phyloP scores from a whole-genome alignment of 257 asterid genomes.

The Leonotis leonurus region DNA sequence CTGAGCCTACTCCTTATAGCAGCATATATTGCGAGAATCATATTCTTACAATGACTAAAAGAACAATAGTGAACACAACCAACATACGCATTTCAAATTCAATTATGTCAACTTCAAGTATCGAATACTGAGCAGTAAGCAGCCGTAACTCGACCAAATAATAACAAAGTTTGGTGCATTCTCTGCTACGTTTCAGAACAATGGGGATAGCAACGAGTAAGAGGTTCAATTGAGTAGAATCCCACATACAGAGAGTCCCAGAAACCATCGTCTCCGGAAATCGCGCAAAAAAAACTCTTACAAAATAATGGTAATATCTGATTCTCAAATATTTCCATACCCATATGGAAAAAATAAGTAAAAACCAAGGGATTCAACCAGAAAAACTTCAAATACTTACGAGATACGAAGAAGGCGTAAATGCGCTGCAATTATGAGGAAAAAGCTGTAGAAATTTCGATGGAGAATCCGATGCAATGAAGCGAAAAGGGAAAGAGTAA shows the following conservation, averaged over 20 bases:
- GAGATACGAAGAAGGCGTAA: not conserved
- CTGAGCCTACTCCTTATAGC: constrained; percentile 2
- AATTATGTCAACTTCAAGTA: not conserved
- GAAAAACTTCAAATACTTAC: not conserved
- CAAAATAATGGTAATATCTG: not conserved
- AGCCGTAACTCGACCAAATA: not conserved
- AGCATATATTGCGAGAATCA: not conserved
- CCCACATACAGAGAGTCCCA: not conserved
- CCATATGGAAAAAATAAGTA: not conserved
- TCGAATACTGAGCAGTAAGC: not conserved
- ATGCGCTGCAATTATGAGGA: not conserved
- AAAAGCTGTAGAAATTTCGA: not conserved
- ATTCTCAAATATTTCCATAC: not conserved
- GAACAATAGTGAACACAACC: not conserved
- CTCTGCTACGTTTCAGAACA: not conserved
- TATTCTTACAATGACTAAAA: not conserved
- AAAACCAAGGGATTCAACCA: constrained; percentile 1
- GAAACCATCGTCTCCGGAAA: not conserved
- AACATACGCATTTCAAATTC: not conserved
- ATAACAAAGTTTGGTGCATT: not conserved
- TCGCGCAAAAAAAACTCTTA: not conserved
- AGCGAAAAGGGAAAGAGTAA: not conserved
- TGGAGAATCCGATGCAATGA: constrained; percentile 2
- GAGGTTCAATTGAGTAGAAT: not conserved
- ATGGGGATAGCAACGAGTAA: constrained; percentile 4